A percentile compares a stretch with the other conserved stretches of the same genome.
These are phyloP conservation scores for Cenococcum geophilum DNA, from an alignment of 495 filamentous ascomycete genomes.

Conservation along the genomic window DNA sequence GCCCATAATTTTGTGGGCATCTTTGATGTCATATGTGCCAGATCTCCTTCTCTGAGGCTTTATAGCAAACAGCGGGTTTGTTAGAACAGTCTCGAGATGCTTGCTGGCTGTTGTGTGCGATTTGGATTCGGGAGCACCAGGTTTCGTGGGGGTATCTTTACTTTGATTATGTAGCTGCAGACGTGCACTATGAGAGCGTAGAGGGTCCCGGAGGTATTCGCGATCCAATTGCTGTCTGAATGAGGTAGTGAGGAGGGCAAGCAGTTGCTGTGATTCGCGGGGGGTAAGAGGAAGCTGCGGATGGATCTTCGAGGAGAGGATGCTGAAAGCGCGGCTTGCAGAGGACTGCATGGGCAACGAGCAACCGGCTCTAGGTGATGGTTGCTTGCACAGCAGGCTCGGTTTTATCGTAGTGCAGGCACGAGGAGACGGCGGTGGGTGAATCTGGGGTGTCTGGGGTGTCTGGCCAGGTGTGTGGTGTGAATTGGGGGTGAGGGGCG, in stretches of 20 bases:
- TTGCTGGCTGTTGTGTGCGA: slow-evolving; percentile 40
- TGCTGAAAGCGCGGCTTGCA: slow-evolving; percentile 28
- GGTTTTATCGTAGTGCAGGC: neutral
- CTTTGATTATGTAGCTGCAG: slow-evolving; percentile 1
- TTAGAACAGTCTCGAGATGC: slow-evolving; percentile 61
- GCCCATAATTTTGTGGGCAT: slow-evolving; percentile 7
- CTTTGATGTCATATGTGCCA: neutral
- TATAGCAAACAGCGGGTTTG: slow-evolving; percentile 56
- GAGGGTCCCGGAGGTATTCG: slow-evolving; percentile 44
- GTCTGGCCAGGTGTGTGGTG: neutral
- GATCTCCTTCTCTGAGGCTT: slow-evolving; percentile 12
- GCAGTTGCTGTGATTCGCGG: slow-evolving; percentile 61
- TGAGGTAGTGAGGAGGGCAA: slow-evolving; percentile 64
- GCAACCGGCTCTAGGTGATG: neutral
- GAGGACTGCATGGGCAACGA: slow-evolving; percentile 26
- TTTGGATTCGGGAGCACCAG: neutral
- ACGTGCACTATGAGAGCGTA: slow-evolving; percentile 11
- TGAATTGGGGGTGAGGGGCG: neutral
- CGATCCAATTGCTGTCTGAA: slow-evolving; percentile 68
- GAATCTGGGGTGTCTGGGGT: neutral
- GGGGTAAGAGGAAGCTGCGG: slow-evolving; percentile 60
- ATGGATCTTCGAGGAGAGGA: slow-evolving; percentile 50
- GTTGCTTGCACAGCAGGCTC: slow-evolving; percentile 2
- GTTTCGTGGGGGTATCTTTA: neutral
- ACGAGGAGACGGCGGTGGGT: neutral